Base-by-base conservation (phyloP, 2,329 filamentous ascomycete species). In the Cyphellophora europaea region DNA sequence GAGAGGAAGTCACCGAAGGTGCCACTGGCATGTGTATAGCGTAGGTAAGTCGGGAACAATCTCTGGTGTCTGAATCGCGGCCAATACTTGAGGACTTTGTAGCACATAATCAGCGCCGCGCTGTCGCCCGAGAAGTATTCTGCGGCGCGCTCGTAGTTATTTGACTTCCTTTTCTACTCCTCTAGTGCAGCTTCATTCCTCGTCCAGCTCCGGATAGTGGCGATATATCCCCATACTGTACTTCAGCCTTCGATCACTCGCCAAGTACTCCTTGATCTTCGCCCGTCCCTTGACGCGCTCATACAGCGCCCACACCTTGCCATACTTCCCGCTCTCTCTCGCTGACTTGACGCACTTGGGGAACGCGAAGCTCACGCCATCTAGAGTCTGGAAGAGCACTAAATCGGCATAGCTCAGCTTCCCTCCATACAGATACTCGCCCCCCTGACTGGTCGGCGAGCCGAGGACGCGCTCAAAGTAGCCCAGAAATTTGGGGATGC, bases 161-260 rank as follows among this genome's bases (percentile, higher is more conserved):
- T n/a, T n/a, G n/a, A n/a, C n/a, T n/a, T n/a, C n/a, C n/a, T n/a
- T n/a, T n/a, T n/a, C n/a, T n/a, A n/a, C n/a, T n/a, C n/a, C n/a
- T n/a, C n/a, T n/a, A n/a, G n/a, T n/a, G n/a, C n/a, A n/a, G n/a
- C n/a, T n/a, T n/a, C n/a, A 31, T 15, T 69, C 57, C 28, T 62
- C 44, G 47, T 88, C 82, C 33, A 89, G 56, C 61, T 88, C 82
- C 2, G 75, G 69, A 50, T 89, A 88, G 49, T 82, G 63, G 21
- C 83, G 67, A 53, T 76, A 89, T 28, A 89, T 70, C 1, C 82
- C 82, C 42, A 68, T 57, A 0, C 64, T 61, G 52, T 84, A 89
- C 33, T 66, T 56, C 50, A 70, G 53, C 27, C 82, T 66, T 43
- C 77, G 69, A 3, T 74, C 66, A 54, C 82, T 87, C 13, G 57